phyloP scores from a whole-genome alignment of 345 rosid genomes.

The Anastatica hierochuntica region DNA sequence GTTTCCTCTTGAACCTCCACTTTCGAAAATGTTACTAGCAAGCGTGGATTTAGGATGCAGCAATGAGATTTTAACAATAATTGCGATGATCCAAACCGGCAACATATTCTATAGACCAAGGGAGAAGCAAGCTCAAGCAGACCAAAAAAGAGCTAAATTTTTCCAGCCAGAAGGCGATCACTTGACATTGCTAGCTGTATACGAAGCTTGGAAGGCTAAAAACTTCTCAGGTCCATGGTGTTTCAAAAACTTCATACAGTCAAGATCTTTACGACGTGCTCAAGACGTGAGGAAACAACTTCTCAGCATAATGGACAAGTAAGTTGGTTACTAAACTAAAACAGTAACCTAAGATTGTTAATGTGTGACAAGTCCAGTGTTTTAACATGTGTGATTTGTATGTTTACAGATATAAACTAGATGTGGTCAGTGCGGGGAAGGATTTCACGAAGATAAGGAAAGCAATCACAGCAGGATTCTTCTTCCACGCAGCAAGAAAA shows the following conservation, averaged over 20 bases:
- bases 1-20: constrained; percentile 85
- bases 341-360: background rate
- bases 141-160: constrained; percentile 84
- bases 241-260: constrained; percentile 77
- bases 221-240: constrained; percentile 91
- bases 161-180: constrained; percentile 91
- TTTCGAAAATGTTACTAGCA: constrained; percentile 85
- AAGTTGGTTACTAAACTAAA: constrained; percentile 24
- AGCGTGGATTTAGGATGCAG: constrained; percentile 95
- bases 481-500: constrained; percentile 72
- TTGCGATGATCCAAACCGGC: constrained; percentile 86
- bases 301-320: constrained; percentile 86
- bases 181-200: constrained; percentile 83
- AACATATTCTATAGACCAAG: constrained; percentile 86
- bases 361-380: background rate
- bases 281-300: constrained; percentile 87
- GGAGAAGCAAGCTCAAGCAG: constrained; percentile 93
- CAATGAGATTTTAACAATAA: constrained; percentile 81
- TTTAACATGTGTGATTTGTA: background rate
- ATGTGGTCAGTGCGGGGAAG: constrained; percentile 70
- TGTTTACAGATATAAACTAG: constrained; percentile 61
- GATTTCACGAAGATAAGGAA: constrained; percentile 66
- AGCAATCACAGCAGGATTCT: constrained; percentile 88
- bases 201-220: constrained; percentile 89
- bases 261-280: constrained; percentile 68